phyloP scores from a whole-genome alignment of 2,329 filamentous ascomycete species.

The Cercospora zeina region DNA sequence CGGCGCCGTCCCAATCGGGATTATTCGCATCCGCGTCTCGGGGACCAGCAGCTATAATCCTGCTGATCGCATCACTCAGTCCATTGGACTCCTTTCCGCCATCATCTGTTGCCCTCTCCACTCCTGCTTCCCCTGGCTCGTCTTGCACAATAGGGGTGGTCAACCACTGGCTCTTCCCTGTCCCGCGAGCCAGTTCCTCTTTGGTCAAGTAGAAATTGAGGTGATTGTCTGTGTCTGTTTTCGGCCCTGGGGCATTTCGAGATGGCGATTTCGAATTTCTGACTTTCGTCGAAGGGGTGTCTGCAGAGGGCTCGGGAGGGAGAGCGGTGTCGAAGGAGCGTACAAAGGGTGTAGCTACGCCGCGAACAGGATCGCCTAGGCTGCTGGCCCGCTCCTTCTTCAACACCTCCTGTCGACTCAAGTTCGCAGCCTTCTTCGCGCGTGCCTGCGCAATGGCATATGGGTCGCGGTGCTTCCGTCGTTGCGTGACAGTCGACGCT shows the following conservation, averaged over 20 bases:
- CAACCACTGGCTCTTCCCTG: slow-evolving; percentile 67
- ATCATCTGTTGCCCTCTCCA: background rate
- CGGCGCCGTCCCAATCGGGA: slow-evolving; percentile 19
- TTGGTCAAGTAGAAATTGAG: slow-evolving; percentile 77
- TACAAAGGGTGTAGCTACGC: slow-evolving; percentile 77
- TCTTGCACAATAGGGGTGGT: slow-evolving; percentile 19
- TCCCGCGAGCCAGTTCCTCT: slow-evolving; percentile 64
- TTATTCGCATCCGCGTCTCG: slow-evolving; percentile 6
- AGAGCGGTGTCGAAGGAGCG: slow-evolving; percentile 71
- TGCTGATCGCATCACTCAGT: slow-evolving; percentile 2
- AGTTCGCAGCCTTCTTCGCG: slow-evolving; percentile 79
- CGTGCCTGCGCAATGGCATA: slow-evolving; percentile 79
- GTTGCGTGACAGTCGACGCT: slow-evolving; percentile 58
- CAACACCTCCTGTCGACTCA: slow-evolving; percentile 71
- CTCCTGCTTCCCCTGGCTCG: slow-evolving; percentile 5
- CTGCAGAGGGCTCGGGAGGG: slow-evolving; percentile 38
- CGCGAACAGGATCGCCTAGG: slow-evolving; percentile 76
- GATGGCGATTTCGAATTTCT: slow-evolving; percentile 19
- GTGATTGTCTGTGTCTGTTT: slow-evolving; percentile 44
- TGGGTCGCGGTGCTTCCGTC: slow-evolving; percentile 71
- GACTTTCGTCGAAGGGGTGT: slow-evolving; percentile 27
- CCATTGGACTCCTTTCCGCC: background rate
- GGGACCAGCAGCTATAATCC: background rate
- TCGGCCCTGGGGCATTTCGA: slow-evolving; percentile 21
- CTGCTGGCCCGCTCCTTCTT: slow-evolving; percentile 62